Conservation (phyloP, 2,329 filamentous ascomycete genomes). For the Chaetothyriales sp. region DNA sequence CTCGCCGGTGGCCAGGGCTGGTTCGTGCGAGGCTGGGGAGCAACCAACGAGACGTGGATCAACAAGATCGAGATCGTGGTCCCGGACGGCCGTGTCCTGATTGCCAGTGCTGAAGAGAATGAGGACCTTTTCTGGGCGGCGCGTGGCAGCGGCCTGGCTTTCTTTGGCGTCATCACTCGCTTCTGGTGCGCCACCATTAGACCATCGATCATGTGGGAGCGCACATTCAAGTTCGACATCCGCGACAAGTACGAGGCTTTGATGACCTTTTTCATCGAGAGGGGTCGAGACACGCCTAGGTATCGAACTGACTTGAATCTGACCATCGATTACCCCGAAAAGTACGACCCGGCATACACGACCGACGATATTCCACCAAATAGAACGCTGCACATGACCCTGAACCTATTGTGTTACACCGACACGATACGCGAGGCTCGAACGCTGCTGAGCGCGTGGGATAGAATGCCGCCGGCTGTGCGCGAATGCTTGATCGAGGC, state of each 20-base stretch:
- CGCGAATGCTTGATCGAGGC: too few relatives aligned
- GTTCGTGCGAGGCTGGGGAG: slow-evolving; percentile 20
- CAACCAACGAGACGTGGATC: slow-evolving; percentile 16
- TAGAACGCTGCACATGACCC: slow-evolving; percentile 1
- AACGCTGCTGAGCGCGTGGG: neutral
- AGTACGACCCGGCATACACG: neutral
- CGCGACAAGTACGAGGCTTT: slow-evolving; percentile 1
- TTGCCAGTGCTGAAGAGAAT: slow-evolving; percentile 28
- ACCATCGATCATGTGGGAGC: slow-evolving; percentile 1
- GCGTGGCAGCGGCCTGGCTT: slow-evolving; percentile 38
- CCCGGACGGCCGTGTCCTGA: slow-evolving; percentile 20
- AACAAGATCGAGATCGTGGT: slow-evolving; percentile 21
- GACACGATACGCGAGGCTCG: neutral
- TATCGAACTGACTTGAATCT: slow-evolving; percentile 2
- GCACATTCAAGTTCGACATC: slow-evolving; percentile 1
- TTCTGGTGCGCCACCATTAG: slow-evolving; percentile 19
- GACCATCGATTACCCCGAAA: slow-evolving; percentile 1
- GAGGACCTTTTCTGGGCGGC: slow-evolving; percentile 39
- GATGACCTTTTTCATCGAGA: slow-evolving; percentile 1
- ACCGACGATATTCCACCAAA: slow-evolving; percentile 1
- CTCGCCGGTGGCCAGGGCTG: slow-evolving; percentile 20
- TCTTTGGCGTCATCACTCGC: slow-evolving; percentile 32
- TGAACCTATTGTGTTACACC: neutral
- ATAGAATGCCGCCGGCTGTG: too few relatives aligned
- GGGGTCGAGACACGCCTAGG: slow-evolving; percentile 1